Base-by-base conservation (phyloP, 192 early-diverging fungal genomes). In the Backusella sp. region DNA sequence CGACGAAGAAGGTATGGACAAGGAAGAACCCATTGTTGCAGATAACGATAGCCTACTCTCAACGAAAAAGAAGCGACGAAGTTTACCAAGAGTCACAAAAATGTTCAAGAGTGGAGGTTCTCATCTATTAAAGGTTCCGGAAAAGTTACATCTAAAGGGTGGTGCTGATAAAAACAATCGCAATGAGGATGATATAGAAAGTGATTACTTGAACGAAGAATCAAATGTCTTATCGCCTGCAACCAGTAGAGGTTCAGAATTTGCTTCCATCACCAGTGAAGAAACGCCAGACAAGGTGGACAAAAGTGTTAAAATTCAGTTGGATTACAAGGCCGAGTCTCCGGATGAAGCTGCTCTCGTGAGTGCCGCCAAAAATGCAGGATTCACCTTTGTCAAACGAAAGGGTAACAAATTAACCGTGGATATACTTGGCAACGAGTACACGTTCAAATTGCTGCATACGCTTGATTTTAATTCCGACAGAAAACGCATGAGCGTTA, bases 381-480 rank as follows among this genome's bases (percentile, higher is more conserved):
- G 94, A 17, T 94, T 93, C 70, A 83, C 91, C 14, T 95, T 95
- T 77, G 71, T 95, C 1, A 75, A 72, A 11, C 82, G 86, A 32
- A 75, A 72, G 21, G 87, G 86, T 0, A 83, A 84, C 66, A 85
- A 86, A 23, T 77, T 94, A 14, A 87, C 79, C 19, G 68, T 94
- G 15, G 91, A 95, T 69, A 80, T 94, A 37, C 82, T 94, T n/a
- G 94, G 94, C 12, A 83, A 88, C 41, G 78, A 80, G 42, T 74
- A 84, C 46, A 83, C 86, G 28, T 99, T 93, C 83, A 94, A 91
- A 75, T 83, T 96, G 21, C 79, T 99, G 66, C 85, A 96, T 79
- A 90, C 96, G n/a, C 88, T 98, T 74, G 96, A 96, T 76, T 99
- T 99, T 84, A 94, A 96, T 85, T 96, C 95, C 2, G 95, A 96